Percentiles rank a stretch among this genome's conserved stretches.
Conservation (phyloP, 2,329 filamentous ascomycete genomes). For the Phaeosphaeria sp. region DNA sequence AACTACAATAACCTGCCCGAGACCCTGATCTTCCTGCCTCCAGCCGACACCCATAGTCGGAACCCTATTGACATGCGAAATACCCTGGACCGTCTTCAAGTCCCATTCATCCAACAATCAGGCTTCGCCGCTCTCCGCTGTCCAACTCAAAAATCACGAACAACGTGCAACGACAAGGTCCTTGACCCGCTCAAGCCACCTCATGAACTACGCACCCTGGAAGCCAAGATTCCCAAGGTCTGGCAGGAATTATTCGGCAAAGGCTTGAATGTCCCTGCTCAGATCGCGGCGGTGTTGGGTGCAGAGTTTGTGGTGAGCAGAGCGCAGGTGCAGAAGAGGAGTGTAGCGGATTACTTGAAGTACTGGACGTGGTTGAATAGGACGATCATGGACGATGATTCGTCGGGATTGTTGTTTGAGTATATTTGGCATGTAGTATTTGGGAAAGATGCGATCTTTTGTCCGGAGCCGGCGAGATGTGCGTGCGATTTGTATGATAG, state of each 20-base stretch:
- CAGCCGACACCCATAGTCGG: not conserved
- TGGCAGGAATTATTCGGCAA: slow-evolving; percentile 55
- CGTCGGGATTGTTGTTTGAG: slow-evolving; percentile 30
- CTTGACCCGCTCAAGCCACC: slow-evolving; percentile 35
- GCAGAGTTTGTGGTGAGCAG: slow-evolving; percentile 44
- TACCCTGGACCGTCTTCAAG: slow-evolving; percentile 35
- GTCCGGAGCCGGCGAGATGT: slow-evolving; percentile 30
- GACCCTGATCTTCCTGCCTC: slow-evolving; percentile 29
- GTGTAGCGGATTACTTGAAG: slow-evolving; percentile 38
- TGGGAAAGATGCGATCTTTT: slow-evolving; percentile 30
- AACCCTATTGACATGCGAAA: not conserved
- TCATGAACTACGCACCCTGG: slow-evolving; percentile 25
- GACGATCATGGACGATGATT: slow-evolving; percentile 36
- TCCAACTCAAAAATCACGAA: slow-evolving; percentile 23
- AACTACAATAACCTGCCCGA: slow-evolving; percentile 28
- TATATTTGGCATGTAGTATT: slow-evolving; percentile 38
- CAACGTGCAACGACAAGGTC: slow-evolving; percentile 47
- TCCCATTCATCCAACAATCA: slow-evolving; percentile 44
- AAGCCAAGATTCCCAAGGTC: slow-evolving; percentile 38
- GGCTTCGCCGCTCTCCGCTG: slow-evolving; percentile 53
- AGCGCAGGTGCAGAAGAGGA: slow-evolving; percentile 31
- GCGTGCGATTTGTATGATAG: slow-evolving; percentile 34
- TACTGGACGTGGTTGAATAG: slow-evolving; percentile 32
- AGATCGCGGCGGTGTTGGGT: slow-evolving; percentile 55
- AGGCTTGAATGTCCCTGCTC: slow-evolving; percentile 41